Percentiles rank a stretch among this genome's conserved stretches.
phyloP scores from a whole-genome alignment of 257 asterid genomes.

The Solanum sitiens region DNA sequence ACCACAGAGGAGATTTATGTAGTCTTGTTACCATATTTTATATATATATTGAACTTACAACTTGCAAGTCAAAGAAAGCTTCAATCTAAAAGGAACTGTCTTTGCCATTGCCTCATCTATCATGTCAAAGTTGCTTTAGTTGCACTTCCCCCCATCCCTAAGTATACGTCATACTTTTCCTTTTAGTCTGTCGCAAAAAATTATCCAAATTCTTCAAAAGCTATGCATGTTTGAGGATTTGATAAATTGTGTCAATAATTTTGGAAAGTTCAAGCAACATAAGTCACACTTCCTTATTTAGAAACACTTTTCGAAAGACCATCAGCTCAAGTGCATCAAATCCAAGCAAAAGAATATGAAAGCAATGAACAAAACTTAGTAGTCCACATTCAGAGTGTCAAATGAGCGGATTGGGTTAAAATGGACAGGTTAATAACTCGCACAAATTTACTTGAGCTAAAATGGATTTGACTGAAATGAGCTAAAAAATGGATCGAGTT shows the following conservation, averaged over 20 bases:
- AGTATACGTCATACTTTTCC: neutral
- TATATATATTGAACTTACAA: neutral
- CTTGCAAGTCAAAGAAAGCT: neutral
- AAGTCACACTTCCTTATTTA: neutral
- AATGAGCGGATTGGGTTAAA: neutral
- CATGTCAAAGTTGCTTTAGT: neutral
- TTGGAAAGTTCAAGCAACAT: neutral
- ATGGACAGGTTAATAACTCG: neutral
- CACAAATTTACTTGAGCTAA: neutral
- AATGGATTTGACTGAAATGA: neutral
- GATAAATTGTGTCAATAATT: neutral
- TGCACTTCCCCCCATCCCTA: neutral
- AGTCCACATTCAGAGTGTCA: neutral
- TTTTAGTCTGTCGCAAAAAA: neutral
- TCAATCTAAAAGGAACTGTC: neutral
- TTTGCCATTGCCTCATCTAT: neutral
- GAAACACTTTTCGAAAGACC: no score
- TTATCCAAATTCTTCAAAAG: neutral
- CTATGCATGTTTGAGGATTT: neutral
- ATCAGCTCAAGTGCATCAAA: no score
- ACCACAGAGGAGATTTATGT: neutral
- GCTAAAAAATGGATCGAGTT: neutral
- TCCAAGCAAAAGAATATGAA: no score
- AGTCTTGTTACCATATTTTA: conserved; percentile 1
- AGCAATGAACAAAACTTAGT: neutral